A percentile compares a stretch with the other conserved stretches of the same genome.
Evolutionary conservation across 2,329 filamentous ascomycete species (phyloP).

Genomic region (Cladophialophora psammophila): DNA sequence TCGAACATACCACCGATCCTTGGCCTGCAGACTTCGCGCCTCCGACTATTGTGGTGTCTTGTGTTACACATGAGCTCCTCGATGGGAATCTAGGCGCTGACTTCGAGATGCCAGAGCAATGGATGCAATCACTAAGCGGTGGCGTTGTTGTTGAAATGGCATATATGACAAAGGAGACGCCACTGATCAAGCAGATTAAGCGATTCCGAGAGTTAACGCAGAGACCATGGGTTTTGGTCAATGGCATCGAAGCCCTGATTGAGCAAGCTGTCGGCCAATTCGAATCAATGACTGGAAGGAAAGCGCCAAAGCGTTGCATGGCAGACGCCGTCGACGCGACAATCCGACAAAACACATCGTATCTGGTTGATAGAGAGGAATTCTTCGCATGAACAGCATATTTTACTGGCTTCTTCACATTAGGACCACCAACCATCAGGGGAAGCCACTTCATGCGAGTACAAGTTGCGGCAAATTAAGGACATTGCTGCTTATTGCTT

Average conservation of each 20-base stretch:
- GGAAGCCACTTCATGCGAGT: neutral
- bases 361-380: slow-evolving; percentile 29
- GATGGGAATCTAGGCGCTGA: slow-evolving; percentile 68
- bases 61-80: slow-evolving; percentile 73
- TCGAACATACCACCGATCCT: slow-evolving; percentile 64
- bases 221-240: slow-evolving; percentile 72
- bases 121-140: slow-evolving; percentile 75
- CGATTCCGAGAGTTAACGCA: slow-evolving; percentile 62
- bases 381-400: slow-evolving; percentile 18
- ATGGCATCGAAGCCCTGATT: slow-evolving; percentile 76
- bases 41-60: slow-evolving; percentile 78
- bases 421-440: neutral
- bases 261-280: slow-evolving; percentile 85
- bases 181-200: slow-evolving; percentile 73
- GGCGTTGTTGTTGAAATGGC: slow-evolving; percentile 78
- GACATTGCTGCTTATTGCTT: neutral
- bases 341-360: slow-evolving; percentile 30
- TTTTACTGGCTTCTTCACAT: neutral
- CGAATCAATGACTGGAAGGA: slow-evolving; percentile 77
- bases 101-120: slow-evolving; percentile 72
- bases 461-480: slow-evolving; percentile 3
- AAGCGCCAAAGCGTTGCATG: slow-evolving; percentile 75
- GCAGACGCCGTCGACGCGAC: slow-evolving; percentile 62
- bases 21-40: slow-evolving; percentile 71
- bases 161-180: slow-evolving; percentile 76